A percentile compares a stretch with the other conserved stretches of the same genome.
Conservation (phyloP, 192 early-diverging fungal genomes). For the Allomyces javanicus region DNA sequence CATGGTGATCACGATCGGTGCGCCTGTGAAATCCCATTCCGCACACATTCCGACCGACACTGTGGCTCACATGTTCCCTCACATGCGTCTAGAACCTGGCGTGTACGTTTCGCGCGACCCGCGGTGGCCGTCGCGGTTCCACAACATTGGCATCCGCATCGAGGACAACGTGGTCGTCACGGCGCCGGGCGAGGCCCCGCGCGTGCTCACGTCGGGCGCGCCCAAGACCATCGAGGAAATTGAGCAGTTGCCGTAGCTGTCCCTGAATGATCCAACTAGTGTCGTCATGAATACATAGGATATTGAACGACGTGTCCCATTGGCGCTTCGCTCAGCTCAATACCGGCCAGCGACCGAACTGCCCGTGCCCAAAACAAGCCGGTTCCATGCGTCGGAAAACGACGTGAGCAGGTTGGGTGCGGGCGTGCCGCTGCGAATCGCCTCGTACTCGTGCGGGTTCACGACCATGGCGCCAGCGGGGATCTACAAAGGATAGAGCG, state of each 20-base stretch:
- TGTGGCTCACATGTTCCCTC: background rate
- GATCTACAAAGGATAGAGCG: background rate
- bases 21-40: background rate
- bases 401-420: background rate
- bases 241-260: slow-evolving; percentile 12
- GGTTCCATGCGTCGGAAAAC: background rate
- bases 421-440: background rate
- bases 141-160: slow-evolving; percentile 82
- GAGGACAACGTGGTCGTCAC: slow-evolving; percentile 88
- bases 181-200: slow-evolving; percentile 25
- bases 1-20: slow-evolving; percentile 82
- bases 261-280: no score
- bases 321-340: background rate
- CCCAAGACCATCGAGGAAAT: slow-evolving; percentile 78
- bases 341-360: background rate
- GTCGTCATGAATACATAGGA: no score
- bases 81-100: slow-evolving; percentile 49
- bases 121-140: slow-evolving; percentile 57
- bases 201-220: slow-evolving; percentile 44
- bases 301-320: no score
- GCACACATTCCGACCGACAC: background rate
- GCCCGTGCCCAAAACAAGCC: background rate
- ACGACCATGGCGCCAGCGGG: background rate
- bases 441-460: background rate
- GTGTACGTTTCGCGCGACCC: slow-evolving; percentile 65